A percentile compares a stretch with the other conserved stretches of the same genome.
These are phyloP conservation scores for Stephanodiscus triporus DNA, from an alignment of 108 stramenopile genomes.

Conservation along the genomic window DNA sequence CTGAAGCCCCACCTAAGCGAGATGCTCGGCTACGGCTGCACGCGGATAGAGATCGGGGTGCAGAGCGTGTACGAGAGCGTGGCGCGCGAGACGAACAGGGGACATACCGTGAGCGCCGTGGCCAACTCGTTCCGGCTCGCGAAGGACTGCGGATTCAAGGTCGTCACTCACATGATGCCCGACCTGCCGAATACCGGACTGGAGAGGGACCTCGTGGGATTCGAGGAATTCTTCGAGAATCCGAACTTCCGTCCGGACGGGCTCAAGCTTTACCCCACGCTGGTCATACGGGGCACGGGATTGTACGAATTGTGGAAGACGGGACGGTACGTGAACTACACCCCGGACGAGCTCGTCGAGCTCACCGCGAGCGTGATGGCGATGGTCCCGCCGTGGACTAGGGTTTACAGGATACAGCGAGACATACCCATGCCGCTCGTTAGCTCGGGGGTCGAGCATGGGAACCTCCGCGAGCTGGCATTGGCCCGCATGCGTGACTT, in stretches of 20 bases:
- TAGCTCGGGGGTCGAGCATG: slow-evolving; percentile 93
- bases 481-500: slow-evolving; percentile 84
- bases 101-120: slow-evolving; percentile 92
- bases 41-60: slow-evolving; percentile 97
- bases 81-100: slow-evolving; percentile 94
- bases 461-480: slow-evolving; percentile 91
- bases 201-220: slow-evolving; percentile 91
- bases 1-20: slow-evolving; percentile 92
- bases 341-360: slow-evolving; percentile 94
- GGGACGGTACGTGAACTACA: slow-evolving; percentile 92
- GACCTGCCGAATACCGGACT: slow-evolving; percentile 94
- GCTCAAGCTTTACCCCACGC: slow-evolving; percentile 94
- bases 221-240: slow-evolving; percentile 94
- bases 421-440: slow-evolving; percentile 98
- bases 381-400: slow-evolving; percentile 96
- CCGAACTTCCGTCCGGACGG: slow-evolving; percentile 93
- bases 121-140: slow-evolving; percentile 92
- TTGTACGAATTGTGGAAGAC: slow-evolving; percentile 97
- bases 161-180: slow-evolving; percentile 98
- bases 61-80: slow-evolving; percentile 94
- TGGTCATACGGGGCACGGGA: slow-evolving; percentile 96
- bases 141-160: slow-evolving; percentile 97
- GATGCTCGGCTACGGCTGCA: slow-evolving; percentile 97
- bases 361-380: slow-evolving; percentile 87
- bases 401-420: slow-evolving; percentile 94